Conservation (phyloP, 1,284 basidiomycete species). For the Irpex rosettiformis region DNA sequence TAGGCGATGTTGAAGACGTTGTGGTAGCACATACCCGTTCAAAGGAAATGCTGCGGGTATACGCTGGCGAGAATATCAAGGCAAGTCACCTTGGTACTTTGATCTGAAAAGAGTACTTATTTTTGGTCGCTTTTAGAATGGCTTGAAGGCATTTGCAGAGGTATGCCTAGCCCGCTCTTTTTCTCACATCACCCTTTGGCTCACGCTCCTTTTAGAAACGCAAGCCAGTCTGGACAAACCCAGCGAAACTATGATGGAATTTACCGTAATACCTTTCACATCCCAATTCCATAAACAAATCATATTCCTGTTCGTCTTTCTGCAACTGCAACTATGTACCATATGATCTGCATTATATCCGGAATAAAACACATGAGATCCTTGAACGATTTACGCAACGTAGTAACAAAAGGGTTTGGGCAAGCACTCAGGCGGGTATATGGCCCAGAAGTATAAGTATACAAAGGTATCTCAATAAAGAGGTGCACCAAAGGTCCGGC, state of each 20-base stretch:
- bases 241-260: conserved; percentile 56
- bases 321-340: no score
- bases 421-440: conserved; percentile 6
- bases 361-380: background rate
- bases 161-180: conserved; percentile 20
- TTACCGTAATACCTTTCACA: background rate
- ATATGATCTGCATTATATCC: background rate
- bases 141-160: conserved; percentile 39
- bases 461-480: background rate
- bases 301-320: no score
- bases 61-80: conserved; percentile 71
- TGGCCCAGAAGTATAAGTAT: background rate
- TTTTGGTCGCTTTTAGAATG: conserved; percentile 30
- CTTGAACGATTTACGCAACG: background rate
- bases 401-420: background rate
- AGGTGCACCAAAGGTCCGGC: conserved; percentile 13
- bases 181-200: background rate
- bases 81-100: conserved; percentile 28
- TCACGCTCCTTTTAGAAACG: conserved; percentile 45
- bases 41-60: conserved; percentile 53
- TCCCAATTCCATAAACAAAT: no score
- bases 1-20: conserved; percentile 52
- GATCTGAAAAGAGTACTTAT: background rate
- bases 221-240: conserved; percentile 54
- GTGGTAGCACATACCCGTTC: conserved; percentile 47